Base-by-base conservation (phyloP, 768 basidiomycete species). In the Cystofilobasidium ferigula region DNA sequence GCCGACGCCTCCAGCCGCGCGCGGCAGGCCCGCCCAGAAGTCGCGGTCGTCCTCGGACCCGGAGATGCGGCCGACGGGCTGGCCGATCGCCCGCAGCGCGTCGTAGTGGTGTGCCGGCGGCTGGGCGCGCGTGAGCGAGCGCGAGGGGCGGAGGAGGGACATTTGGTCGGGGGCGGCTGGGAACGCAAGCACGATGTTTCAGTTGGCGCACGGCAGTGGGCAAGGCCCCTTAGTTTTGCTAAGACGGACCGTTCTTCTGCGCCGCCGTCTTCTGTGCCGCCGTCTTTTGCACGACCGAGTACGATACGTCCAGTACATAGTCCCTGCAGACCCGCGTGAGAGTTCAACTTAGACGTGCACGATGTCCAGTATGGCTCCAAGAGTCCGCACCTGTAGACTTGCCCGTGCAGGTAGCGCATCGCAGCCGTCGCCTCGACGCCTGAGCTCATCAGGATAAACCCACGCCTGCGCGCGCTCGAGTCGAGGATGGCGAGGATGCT, bases 401-500 rank as follows among this genome's bases (percentile, higher is more conserved):
- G 47, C 4, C 64, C 64, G n/a, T 66, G 59, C 5, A 66, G 47
- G 12, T 34, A 34, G 43, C 59, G 47, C 64, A 66, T 66, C n/a
- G 64, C 64, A 26, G 45, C 42, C 2, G 64, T 66, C 9, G 64
- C 64, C 30, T 66, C 64, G 18, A 53, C 64, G 1, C 64, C 64
- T 36, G 64, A 51, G 16, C 59, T 45, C 64, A 66, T 66, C 28
- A 66, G 42, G 36, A 66, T 66, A 38, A 66, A 66, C 1, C 64
- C 64, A 18, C 64, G 30, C 43, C 64, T 35, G 1, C 64, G 47
- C 40, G 64, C 64, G 30, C 64, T 60, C 20, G 64, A 66, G 42
- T 66, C 64, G 22, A 66, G 60, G 36, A 66, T 66, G 22, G 64
- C 64, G 28, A 66, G 60, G 26, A 66, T 59, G 28, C 64, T 65